Evolutionary conservation across 495 filamentous ascomycete species (phyloP), one percentile per base, ranked within the genome.

Genomic region (Chlorociboria aeruginascens): DNA sequence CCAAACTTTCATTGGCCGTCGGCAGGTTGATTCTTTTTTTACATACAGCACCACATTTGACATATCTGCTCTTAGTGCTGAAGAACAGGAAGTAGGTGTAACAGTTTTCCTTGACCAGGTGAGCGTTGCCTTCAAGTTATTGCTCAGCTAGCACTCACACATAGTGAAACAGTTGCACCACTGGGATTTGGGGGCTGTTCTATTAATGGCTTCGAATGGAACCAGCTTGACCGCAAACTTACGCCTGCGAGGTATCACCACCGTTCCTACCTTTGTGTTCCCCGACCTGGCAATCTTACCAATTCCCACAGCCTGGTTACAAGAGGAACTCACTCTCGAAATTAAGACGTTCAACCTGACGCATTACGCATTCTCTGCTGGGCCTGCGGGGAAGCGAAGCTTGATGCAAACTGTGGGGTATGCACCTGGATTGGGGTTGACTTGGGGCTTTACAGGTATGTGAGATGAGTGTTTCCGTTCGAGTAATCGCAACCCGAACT

Each of bases 11-110:
- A 58, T 77, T 36, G 59, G 63, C 8, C 62, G 72, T 1, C 56
- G 69, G 7, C 72, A 77, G 50, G 66, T 68, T 34, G 63, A 74
- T 47, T 71, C 71, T 0, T 60, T 75, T 0, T 77, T 76, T 44
- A 66, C 62, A 8, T 75, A 60, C 51, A 61, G 52, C 37, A 63
- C 69, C n/a, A 52, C 64, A 49, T 33, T 51, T 11, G 32, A 75
- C 7, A 57, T 62, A 13, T 75, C 70, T 49, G 30, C 56, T 0
- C 71, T 70, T 0, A 52, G 48, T 1, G 42, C 35, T 1, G 4
- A 49, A 8, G 66, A 62, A 42, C 59, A 69, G 36, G 68, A 72
- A 45, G 64, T 63, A 29, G 69, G 69, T 8, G 58, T 72, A 8
- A 63, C 66, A 0, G 60, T 65, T 3, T 77, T 77, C 51, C 55